Evolutionary conservation across 2,329 filamentous ascomycete species (phyloP).

Genomic region (Aspergillus jensenii): DNA sequence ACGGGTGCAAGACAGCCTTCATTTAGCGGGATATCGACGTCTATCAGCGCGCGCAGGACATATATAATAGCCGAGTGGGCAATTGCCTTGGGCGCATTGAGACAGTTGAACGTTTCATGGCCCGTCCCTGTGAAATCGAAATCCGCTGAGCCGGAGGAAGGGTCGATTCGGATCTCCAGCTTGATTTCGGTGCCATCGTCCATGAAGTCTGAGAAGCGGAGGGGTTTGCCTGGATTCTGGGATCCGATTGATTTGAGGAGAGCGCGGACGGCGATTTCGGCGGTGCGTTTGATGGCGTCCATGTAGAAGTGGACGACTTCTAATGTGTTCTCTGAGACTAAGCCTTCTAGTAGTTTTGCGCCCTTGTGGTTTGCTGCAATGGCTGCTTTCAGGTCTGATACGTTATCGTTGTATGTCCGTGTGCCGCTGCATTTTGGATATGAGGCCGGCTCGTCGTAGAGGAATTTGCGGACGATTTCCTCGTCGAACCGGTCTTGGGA

Average conservation of each 20-base stretch:
- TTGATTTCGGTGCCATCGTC: slow-evolving; percentile 80
- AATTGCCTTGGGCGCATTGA: slow-evolving; percentile 78
- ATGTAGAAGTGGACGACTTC: slow-evolving; percentile 80
- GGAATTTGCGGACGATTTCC: slow-evolving; percentile 67
- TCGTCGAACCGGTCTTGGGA: slow-evolving; percentile 75
- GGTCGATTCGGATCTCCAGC: slow-evolving; percentile 73
- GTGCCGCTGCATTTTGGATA: slow-evolving; percentile 74
- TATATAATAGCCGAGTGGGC: slow-evolving; percentile 86
- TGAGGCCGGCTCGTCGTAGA: slow-evolving; percentile 71
- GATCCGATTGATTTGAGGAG: slow-evolving; percentile 68
- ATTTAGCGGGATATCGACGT: slow-evolving; percentile 79
- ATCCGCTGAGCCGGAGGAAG: slow-evolving; percentile 70
- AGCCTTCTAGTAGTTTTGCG: slow-evolving; percentile 69
- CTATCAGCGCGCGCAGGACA: slow-evolving; percentile 76
- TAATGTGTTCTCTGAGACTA: slow-evolving; percentile 79
- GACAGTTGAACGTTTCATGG: slow-evolving; percentile 74
- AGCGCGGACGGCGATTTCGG: slow-evolving; percentile 72
- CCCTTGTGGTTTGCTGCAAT: slow-evolving; percentile 85
- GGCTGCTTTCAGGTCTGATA: slow-evolving; percentile 84
- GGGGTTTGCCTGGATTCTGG: slow-evolving; percentile 67
- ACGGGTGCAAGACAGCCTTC: slow-evolving; percentile 63
- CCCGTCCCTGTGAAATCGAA: slow-evolving; percentile 81
- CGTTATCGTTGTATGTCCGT: slow-evolving; percentile 71
- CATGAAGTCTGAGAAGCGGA: slow-evolving; percentile 73
- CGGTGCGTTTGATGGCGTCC: slow-evolving; percentile 77